These are phyloP conservation scores for Huntiella decipiens DNA, from an alignment of 2,329 filamentous ascomycete species.

Conservation along the genomic window DNA sequence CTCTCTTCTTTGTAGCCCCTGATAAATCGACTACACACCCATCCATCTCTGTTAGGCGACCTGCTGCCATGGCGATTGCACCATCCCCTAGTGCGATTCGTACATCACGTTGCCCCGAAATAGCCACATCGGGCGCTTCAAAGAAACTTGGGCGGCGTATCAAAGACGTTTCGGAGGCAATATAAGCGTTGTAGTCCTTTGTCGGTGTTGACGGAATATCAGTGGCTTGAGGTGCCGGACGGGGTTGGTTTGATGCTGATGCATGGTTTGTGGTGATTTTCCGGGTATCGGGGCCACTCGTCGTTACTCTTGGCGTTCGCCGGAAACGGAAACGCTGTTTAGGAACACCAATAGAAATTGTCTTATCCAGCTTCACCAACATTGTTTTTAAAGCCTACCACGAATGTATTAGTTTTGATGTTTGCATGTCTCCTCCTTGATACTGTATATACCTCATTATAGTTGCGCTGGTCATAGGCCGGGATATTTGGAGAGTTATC, in stretches of 20 bases:
- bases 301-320: background rate
- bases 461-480: conserved; percentile 75
- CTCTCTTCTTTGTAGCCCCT: conserved; percentile 33
- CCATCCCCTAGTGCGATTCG: conserved; percentile 66
- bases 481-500: conserved; percentile 70
- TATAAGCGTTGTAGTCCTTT: conserved; percentile 40
- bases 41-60: conserved; percentile 48
- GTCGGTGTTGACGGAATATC: background rate
- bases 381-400: conserved; percentile 57
- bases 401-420: conserved; percentile 2
- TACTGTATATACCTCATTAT: conserved; percentile 44
- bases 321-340: conserved; percentile 74
- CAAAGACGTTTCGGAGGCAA: conserved; percentile 23
- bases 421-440: background rate
- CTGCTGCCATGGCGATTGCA: conserved; percentile 51
- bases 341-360: conserved; percentile 47
- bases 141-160: conserved; percentile 46
- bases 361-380: conserved; percentile 57
- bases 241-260: conserved; percentile 13
- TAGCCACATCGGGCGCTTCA: conserved; percentile 38
- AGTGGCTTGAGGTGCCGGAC: background rate
- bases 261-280: conserved; percentile 25
- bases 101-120: conserved; percentile 46
- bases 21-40: conserved; percentile 69
- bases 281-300: background rate